A percentile compares a stretch with the other conserved stretches of the same genome.
phyloP scores from a whole-genome alignment of 2,329 filamentous ascomycete species.

The Berkeleyomyces rouxiae region DNA sequence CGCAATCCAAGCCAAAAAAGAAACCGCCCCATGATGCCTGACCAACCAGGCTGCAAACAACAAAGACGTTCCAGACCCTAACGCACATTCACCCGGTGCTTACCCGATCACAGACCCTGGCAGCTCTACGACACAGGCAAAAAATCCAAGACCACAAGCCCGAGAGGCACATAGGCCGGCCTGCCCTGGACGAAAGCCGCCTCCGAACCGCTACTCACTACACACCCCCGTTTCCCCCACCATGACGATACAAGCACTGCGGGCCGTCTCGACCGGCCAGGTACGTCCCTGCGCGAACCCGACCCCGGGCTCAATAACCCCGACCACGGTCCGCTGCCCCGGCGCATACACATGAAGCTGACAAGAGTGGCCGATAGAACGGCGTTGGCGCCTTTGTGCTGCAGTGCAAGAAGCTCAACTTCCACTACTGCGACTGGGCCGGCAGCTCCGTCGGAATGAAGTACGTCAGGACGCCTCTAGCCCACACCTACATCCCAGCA shows the following conservation, averaged over 20 bases:
- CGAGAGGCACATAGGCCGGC: not conserved
- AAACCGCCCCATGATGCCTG: not conserved
- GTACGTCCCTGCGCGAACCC: conserved; percentile 22
- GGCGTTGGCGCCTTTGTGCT: conserved; percentile 93
- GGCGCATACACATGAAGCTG: not conserved
- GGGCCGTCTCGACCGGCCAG: conserved; percentile 35
- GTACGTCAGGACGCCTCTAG: conserved; percentile 29
- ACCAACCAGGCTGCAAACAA: not conserved
- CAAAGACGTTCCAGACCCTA: not conserved
- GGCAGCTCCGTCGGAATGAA: conserved; percentile 93
- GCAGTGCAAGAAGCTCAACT: conserved; percentile 88
- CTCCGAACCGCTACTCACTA: not conserved
- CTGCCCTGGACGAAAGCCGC: not conserved
- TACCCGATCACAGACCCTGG: not conserved
- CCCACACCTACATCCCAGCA: not conserved
- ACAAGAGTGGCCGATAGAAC: conserved; percentile 43
- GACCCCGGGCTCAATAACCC: not conserved
- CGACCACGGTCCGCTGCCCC: conserved; percentile 5
- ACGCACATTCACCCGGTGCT: not conserved
- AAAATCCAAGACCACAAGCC: too few species aligned
- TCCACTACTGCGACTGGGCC: conserved; percentile 94
- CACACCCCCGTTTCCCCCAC: conserved; percentile 24
- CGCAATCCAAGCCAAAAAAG: too few species aligned
- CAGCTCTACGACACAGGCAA: too few species aligned
- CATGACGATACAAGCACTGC: conserved; percentile 40